Evolutionary conservation across 2,329 filamentous ascomycete genomes (phyloP).

Genomic region (Plenodomus tracheiphilus): DNA sequence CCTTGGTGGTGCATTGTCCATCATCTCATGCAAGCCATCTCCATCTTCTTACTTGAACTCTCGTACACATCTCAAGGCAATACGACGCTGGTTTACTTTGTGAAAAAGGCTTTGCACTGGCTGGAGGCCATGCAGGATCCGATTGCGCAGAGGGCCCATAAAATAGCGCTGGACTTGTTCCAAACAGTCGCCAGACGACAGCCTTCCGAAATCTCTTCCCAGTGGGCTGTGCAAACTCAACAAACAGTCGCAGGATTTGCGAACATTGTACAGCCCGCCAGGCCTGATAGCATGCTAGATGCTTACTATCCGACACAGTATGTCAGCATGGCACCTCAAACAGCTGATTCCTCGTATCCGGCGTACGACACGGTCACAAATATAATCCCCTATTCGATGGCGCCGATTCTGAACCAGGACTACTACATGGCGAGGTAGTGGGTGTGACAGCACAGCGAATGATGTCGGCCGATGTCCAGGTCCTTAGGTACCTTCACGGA

Average conservation of each 20-base stretch:
- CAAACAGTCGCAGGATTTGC: background rate
- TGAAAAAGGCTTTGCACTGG: conserved; percentile 40
- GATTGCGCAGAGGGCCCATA: conserved; percentile 27
- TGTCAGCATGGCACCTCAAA: background rate
- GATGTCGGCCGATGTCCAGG: background rate
- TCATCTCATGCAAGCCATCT: conserved; percentile 46
- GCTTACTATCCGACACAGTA: conserved; percentile 2
- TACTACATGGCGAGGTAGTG: conserved; percentile 6
- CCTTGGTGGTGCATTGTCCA: conserved; percentile 50
- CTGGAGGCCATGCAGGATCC: conserved; percentile 39
- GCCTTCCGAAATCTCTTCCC: conserved; percentile 11
- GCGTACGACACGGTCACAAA: conserved; percentile 1
- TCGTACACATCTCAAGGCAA: conserved; percentile 30
- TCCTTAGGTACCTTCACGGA: background rate
- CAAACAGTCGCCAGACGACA: conserved; percentile 22
- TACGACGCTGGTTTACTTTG: conserved; percentile 23
- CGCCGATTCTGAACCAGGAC: conserved; percentile 1
- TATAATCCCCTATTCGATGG: background rate
- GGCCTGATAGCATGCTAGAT: background rate
- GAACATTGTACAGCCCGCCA: background rate
- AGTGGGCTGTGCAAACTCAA: background rate
- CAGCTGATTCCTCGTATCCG: background rate
- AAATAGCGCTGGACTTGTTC: conserved; percentile 22
- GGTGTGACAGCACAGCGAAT: background rate
- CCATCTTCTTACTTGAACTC: conserved; percentile 45